These are phyloP conservation scores for Starmerella geochares DNA, from an alignment of 805 yeast genomes.

Conservation along the genomic window DNA sequence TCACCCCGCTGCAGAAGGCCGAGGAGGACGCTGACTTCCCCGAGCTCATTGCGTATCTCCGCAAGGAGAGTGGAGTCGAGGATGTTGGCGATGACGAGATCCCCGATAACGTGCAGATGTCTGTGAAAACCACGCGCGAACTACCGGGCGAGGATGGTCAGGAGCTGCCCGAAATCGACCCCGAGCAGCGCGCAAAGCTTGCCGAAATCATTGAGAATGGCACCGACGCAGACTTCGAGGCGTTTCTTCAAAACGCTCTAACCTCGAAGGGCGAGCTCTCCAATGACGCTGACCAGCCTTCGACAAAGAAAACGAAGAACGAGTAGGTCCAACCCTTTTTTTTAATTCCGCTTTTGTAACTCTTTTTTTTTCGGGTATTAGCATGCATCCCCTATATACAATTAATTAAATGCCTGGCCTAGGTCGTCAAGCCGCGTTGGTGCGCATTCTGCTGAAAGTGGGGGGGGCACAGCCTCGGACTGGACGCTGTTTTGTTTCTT, in stretches of 20 bases:
- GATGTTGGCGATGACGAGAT: conserved; percentile 13
- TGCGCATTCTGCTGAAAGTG: too few species aligned
- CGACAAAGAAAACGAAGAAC: conserved; percentile 1
- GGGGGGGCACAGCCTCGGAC: too few species aligned
- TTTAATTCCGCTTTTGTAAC: too few species aligned
- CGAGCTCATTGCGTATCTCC: conserved; percentile 59
- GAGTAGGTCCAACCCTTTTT: too few species aligned
- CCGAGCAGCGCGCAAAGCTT: conserved; percentile 49
- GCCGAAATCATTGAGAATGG: conserved; percentile 68
- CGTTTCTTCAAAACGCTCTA: conserved; percentile 56
- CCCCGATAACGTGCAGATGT: conserved; percentile 25
- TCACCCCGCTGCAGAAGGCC: conserved; percentile 61
- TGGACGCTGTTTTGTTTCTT: too few species aligned
- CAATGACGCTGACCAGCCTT: not conserved
- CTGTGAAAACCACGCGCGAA: conserved; percentile 24
- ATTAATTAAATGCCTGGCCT: too few species aligned
- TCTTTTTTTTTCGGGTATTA: too few species aligned
- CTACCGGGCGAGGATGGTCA: conserved; percentile 34
- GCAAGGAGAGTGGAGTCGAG: conserved; percentile 35
- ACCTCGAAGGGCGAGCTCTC: not conserved
- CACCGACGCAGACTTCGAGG: conserved; percentile 65
- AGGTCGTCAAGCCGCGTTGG: too few species aligned
- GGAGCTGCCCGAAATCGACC: conserved; percentile 32
- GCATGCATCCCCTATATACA: not conserved
- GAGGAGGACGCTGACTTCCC: conserved; percentile 74